Evolutionary conservation across 1,284 basidiomycete species (phyloP), one percentile per base, ranked within the genome.

Genomic region (Cerioporus squamosus): DNA sequence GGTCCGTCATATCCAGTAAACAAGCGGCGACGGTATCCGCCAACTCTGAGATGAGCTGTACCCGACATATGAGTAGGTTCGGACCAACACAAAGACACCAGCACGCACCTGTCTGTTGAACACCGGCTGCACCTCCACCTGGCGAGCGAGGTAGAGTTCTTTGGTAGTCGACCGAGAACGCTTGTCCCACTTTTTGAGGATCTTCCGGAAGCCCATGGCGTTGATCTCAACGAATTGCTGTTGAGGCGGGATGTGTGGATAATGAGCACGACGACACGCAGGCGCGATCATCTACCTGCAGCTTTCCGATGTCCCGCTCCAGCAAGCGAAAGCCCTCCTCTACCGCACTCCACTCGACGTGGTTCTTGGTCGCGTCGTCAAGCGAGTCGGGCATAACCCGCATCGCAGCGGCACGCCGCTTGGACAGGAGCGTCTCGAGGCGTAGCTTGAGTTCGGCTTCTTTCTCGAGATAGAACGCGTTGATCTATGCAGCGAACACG

Each of bases 121-220:
- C 45, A 95, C 95, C 3, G 97, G 97, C 71, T 99, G 97, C 14
- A 98, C 94, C 66, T 99, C 97, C 12, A 99, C 97, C 74, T 99
- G 97, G 36, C 97, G 88, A 51, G 95, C 88, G 36, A 99, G 86
- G 74, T 99, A 99, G 12, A 99, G 82, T 73, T 99, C 97, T 75
- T 97, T 98, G 17, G 93, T 98, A 36, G 90, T 91, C 15, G 91
- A 95, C 64, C 92, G 98, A 40, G 93, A 95, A 55, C 94, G 86
- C 77, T 99, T 99, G 78, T 99, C 97, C 86, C 95, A 99, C 73
- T 99, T 99, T 71, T 99, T 99, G 63, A 98, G 77, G 54, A 99
- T 99, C 75, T 99, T 99, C 51, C 97, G 87, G 75, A 99, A 99
- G 2, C 96, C 97, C 3, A 90, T 96, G 1, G 94, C 97, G 73